phyloP scores from a whole-genome alignment of 2,329 filamentous ascomycete species.

The Arthrobotrys sinensis region DNA sequence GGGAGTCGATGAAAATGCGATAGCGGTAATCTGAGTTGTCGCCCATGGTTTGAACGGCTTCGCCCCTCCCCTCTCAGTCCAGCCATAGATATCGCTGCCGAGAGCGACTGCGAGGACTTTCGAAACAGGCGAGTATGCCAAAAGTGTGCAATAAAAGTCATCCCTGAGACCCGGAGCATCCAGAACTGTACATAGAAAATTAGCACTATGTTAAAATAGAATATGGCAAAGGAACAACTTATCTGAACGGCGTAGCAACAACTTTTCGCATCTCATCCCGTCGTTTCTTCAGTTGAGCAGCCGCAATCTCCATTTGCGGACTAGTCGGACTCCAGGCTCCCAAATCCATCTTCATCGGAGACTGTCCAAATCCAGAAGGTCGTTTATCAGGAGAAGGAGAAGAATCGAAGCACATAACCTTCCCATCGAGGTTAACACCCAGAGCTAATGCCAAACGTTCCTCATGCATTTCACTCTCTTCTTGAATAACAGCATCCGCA shows the following conservation, averaged over 20 bases:
- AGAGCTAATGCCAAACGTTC: conserved; percentile 84
- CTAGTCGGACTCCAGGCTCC: conserved; percentile 44
- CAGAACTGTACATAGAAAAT: conserved; percentile 76
- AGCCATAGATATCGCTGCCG: conserved; percentile 84
- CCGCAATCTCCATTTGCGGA: conserved; percentile 54
- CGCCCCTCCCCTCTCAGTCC: conserved; percentile 84
- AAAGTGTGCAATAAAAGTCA: conserved; percentile 93
- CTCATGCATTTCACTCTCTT: conserved; percentile 79
- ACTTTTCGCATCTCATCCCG: conserved; percentile 70
- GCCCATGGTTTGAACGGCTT: conserved; percentile 73
- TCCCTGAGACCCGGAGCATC: conserved; percentile 91
- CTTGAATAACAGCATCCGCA: conserved; percentile 70
- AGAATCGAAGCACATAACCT: conserved; percentile 75
- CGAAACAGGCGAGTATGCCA: conserved; percentile 84
- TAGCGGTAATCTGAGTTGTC: conserved; percentile 78
- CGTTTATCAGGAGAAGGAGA: conserved; percentile 64
- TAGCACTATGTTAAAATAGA: conserved; percentile 64
- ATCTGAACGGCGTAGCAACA: conserved; percentile 81
- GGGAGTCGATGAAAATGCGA: conserved; percentile 87
- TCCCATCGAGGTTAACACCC: conserved; percentile 79
- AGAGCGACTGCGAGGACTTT: conserved; percentile 87
- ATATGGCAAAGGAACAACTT: conserved; percentile 62
- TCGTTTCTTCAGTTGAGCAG: conserved; percentile 61
- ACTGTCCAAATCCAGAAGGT: conserved; percentile 66
- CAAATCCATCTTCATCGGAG: conserved; percentile 57